These are phyloP conservation scores for Arthrobotrys conoides DNA, from an alignment of 2,329 filamentous ascomycete species.

Conservation along the genomic window DNA sequence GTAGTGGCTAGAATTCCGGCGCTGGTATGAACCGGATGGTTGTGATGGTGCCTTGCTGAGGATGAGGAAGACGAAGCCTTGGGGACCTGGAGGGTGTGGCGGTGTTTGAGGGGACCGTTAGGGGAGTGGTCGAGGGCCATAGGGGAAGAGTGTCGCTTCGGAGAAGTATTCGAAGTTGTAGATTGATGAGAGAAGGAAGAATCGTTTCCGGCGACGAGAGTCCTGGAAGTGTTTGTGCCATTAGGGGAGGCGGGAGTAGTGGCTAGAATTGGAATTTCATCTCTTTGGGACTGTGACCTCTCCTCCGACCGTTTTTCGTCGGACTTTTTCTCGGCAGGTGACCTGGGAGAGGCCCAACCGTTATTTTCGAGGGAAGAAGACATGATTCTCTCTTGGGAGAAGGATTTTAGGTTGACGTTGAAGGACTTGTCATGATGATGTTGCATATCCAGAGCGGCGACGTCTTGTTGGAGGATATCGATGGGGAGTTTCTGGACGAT, in stretches of 20 bases:
- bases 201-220: slow-evolving; percentile 20
- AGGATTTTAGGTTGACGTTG: slow-evolving; percentile 7
- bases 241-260: slow-evolving; percentile 50
- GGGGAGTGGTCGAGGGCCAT: slow-evolving; percentile 27
- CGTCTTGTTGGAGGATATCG: slow-evolving; percentile 24
- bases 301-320: slow-evolving; percentile 47
- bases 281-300: not conserved
- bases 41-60: not conserved
- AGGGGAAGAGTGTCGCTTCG: slow-evolving; percentile 54
- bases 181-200: slow-evolving; percentile 31
- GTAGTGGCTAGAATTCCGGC: slow-evolving; percentile 50
- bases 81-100: slow-evolving; percentile 64
- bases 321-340: slow-evolving; percentile 5
- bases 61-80: slow-evolving; percentile 48
- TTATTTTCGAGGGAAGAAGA: slow-evolving; percentile 29
- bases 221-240: slow-evolving; percentile 28
- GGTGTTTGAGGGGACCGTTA: slow-evolving; percentile 53
- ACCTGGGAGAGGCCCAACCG: slow-evolving; percentile 30
- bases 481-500: slow-evolving; percentile 55
- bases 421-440: slow-evolving; percentile 43
- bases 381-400: slow-evolving; percentile 2
- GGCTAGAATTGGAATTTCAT: slow-evolving; percentile 33
- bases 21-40: slow-evolving; percentile 44
- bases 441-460: slow-evolving; percentile 39
- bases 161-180: slow-evolving; percentile 25